These are phyloP conservation scores for Botrytis elliptica DNA, from an alignment of 2,329 filamentous ascomycete genomes.

Conservation along the genomic window DNA sequence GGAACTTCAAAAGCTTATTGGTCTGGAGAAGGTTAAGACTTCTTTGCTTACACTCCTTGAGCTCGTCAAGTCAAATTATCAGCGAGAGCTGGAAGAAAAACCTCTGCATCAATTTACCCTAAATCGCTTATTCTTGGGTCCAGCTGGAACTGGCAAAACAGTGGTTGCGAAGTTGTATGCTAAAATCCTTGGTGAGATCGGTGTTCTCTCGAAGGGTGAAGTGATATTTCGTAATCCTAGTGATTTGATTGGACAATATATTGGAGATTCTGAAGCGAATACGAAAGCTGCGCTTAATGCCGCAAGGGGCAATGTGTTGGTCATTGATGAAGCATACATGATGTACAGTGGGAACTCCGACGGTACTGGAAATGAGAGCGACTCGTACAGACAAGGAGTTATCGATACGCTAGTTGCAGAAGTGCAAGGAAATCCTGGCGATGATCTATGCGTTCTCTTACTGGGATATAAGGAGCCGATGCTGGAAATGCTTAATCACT, in stretches of 20 bases:
- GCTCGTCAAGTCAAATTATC: constrained; percentile 53
- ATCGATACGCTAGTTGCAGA: constrained; percentile 72
- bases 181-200: constrained; percentile 60
- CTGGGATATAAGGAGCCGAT: constrained; percentile 66
- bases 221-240: constrained; percentile 40
- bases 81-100: constrained; percentile 62
- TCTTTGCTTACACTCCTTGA: constrained; percentile 56
- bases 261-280: constrained; percentile 61
- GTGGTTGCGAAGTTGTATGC: constrained; percentile 72
- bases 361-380: constrained; percentile 46
- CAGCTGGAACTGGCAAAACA: constrained; percentile 75
- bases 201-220: constrained; percentile 53
- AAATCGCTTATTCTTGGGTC: constrained; percentile 68
- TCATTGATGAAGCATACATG: constrained; percentile 61
- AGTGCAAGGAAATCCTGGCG: constrained; percentile 65
- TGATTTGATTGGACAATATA: constrained; percentile 52
- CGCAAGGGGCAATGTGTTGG: constrained; percentile 51
- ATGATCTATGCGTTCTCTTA: constrained; percentile 70
- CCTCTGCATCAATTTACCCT: constrained; percentile 58
- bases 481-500: constrained; percentile 49
- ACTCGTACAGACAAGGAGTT: constrained; percentile 60
- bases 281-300: constrained; percentile 69
- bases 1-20: constrained; percentile 56
- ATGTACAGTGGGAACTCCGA: constrained; percentile 40
- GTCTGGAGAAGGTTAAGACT: constrained; percentile 54